Conservation (phyloP, 2,329 filamentous ascomycete genomes). For the Biscogniauxia mediterranea region DNA sequence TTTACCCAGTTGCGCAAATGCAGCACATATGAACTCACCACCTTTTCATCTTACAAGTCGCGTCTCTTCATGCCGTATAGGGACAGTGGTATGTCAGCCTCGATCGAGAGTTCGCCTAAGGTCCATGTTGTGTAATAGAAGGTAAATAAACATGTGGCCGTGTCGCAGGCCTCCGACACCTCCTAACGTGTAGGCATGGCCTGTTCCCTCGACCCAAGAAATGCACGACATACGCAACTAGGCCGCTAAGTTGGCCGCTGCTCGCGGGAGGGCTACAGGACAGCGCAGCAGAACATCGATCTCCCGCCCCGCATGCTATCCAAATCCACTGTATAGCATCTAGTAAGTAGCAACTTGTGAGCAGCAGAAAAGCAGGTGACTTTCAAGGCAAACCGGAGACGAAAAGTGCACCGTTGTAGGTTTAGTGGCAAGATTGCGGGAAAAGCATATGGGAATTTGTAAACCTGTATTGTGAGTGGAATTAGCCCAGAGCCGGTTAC, state of each 20-base stretch:
- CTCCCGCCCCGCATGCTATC: neutral
- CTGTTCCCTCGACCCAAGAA: conserved; percentile 11
- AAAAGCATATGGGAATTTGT: conserved; percentile 2
- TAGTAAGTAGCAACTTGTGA: neutral
- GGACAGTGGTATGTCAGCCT: conserved; percentile 12
- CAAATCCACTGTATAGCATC: neutral
- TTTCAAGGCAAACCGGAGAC: neutral
- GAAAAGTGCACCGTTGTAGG: neutral
- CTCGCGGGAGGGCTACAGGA: conserved; percentile 19
- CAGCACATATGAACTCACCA: conserved; percentile 14
- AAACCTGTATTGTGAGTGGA: conserved; percentile 2
- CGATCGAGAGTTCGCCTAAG: conserved; percentile 19
- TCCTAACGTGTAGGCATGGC: neutral
- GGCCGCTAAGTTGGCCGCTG: conserved; percentile 18
- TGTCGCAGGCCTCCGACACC: conserved; percentile 13
- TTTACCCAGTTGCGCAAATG: conserved; percentile 14
- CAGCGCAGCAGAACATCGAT: conserved; percentile 3
- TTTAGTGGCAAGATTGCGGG: neutral
- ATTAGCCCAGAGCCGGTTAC: conserved; percentile 10
- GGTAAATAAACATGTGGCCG: conserved; percentile 23
- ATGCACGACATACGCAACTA: conserved; percentile 25
- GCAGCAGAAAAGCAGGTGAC: neutral
- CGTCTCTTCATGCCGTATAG: conserved; percentile 15
- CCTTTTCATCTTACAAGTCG: conserved; percentile 16
- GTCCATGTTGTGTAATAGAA: conserved; percentile 24